A percentile compares a stretch with the other conserved stretches of the same genome.
These are phyloP conservation scores for Wickerhamiella dianesei DNA, from an alignment of 805 yeast genomes.

Conservation along the genomic window DNA sequence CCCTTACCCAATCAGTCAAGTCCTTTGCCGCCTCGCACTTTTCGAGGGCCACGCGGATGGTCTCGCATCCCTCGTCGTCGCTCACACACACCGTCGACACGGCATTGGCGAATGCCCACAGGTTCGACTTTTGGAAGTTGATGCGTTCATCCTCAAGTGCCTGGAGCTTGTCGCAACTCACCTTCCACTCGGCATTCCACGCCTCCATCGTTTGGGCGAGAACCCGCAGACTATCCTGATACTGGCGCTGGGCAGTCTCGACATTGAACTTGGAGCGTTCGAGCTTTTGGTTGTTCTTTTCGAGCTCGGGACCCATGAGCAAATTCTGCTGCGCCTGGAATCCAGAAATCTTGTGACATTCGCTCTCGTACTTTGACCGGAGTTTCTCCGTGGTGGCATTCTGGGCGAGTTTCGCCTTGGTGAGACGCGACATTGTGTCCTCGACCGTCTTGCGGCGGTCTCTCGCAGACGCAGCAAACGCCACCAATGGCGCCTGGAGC, in stretches of 20 bases:
- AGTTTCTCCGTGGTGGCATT: slow-evolving; percentile 25
- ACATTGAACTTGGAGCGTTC: slow-evolving; percentile 34
- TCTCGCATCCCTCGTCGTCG: slow-evolving; percentile 65
- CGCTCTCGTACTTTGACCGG: slow-evolving; percentile 39
- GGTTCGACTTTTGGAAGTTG: slow-evolving; percentile 50
- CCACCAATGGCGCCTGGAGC: slow-evolving; percentile 37
- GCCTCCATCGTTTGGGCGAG: slow-evolving; percentile 44
- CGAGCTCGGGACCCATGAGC: slow-evolving; percentile 61
- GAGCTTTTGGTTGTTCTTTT: slow-evolving; percentile 43
- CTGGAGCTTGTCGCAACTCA: slow-evolving; percentile 49
- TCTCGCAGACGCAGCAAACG: slow-evolving; percentile 38
- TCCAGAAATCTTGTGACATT: slow-evolving; percentile 45
- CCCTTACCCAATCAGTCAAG: slow-evolving; percentile 37
- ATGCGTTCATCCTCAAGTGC: slow-evolving; percentile 59
- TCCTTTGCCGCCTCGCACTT: slow-evolving; percentile 52
- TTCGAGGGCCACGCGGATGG: slow-evolving; percentile 52
- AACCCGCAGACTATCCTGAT: slow-evolving; percentile 39
- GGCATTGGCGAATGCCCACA: slow-evolving; percentile 69
- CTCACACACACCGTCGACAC: slow-evolving; percentile 64
- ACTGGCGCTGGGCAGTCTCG: slow-evolving; percentile 37
- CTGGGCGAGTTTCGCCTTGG: slow-evolving; percentile 32
- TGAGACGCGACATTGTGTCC: slow-evolving; percentile 40
- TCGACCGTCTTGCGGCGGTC: slow-evolving; percentile 46
- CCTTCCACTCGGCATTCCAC: slow-evolving; percentile 63
- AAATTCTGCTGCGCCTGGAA: slow-evolving; percentile 49